A percentile compares a stretch with the other conserved stretches of the same genome.
Conservation (phyloP, 352 stramenopile species). For the Achlya hypogyna region DNA sequence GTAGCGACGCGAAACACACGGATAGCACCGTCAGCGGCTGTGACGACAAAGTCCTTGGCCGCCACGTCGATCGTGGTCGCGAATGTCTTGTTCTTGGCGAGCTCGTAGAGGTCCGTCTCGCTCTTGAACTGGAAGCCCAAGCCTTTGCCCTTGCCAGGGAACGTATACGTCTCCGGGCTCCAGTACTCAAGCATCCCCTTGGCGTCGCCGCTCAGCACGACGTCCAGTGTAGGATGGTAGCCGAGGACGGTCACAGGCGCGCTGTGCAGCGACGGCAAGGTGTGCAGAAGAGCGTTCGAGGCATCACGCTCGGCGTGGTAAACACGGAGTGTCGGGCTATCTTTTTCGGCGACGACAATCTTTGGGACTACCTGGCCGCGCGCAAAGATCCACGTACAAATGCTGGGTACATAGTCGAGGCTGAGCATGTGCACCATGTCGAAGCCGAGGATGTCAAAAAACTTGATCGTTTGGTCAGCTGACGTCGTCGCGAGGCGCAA, state of each 20-base stretch:
- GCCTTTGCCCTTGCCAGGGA: constrained; percentile 35
- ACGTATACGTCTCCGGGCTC: constrained; percentile 43
- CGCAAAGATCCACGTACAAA: constrained; percentile 65
- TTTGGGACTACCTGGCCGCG: constrained; percentile 44
- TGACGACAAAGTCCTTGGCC: constrained; percentile 69
- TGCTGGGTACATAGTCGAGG: constrained; percentile 52
- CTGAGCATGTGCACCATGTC: constrained; percentile 97
- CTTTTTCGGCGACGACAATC: constrained; percentile 69
- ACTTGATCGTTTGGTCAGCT: constrained; percentile 92
- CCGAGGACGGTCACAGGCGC: constrained; percentile 83
- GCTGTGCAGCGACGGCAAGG: constrained; percentile 82
- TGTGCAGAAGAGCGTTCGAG: constrained; percentile 39
- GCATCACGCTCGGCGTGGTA: constrained; percentile 73
- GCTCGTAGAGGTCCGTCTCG: constrained; percentile 93
- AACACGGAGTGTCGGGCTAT: constrained; percentile 58
- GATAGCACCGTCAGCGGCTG: constrained; percentile 81
- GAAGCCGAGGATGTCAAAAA: constrained; percentile 98
- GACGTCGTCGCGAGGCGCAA: constrained; percentile 77
- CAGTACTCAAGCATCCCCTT: constrained; percentile 94
- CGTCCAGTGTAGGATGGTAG: constrained; percentile 80
- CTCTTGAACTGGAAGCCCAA: constrained; percentile 88
- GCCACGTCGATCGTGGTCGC: constrained; percentile 70
- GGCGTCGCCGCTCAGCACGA: constrained; percentile 87
- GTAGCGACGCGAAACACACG: constrained; percentile 83
- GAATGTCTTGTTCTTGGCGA: constrained; percentile 89